Conservation (phyloP, 192 early-diverging fungal species). For the Coemansia asiatica region DNA sequence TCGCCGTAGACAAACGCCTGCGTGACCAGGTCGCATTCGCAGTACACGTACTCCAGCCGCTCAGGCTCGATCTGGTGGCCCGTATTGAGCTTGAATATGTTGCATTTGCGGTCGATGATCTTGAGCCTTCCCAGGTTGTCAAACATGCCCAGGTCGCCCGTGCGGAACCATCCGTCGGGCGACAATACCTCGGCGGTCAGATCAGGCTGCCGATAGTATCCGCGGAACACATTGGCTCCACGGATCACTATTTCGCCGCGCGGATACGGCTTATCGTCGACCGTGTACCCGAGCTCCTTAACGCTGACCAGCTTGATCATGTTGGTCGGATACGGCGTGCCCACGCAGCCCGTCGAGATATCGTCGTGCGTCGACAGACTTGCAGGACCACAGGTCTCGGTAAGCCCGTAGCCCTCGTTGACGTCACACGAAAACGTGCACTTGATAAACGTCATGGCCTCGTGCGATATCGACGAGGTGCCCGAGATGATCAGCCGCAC, state of each 20-base stretch:
- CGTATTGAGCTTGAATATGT: slow-evolving; percentile 85
- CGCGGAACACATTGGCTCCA: slow-evolving; percentile 75
- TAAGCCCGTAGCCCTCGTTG: slow-evolving; percentile 91
- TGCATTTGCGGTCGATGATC: slow-evolving; percentile 95
- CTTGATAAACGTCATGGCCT: slow-evolving; percentile 82
- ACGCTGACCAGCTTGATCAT: slow-evolving; percentile 90
- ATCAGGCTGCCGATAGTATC: slow-evolving; percentile 85
- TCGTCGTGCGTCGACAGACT: slow-evolving; percentile 62
- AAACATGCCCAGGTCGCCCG: slow-evolving; percentile 94
- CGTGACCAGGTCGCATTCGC: slow-evolving; percentile 64
- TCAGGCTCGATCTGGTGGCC: slow-evolving; percentile 95
- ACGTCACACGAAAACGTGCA: slow-evolving; percentile 80
- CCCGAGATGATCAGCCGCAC: slow-evolving; percentile 78
- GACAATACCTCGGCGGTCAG: slow-evolving; percentile 75
- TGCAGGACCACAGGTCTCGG: slow-evolving; percentile 69
- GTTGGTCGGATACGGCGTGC: slow-evolving; percentile 63
- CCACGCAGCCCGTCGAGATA: slow-evolving; percentile 69
- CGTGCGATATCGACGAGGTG: slow-evolving; percentile 79
- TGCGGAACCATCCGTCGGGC: slow-evolving; percentile 84
- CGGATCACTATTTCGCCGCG: slow-evolving; percentile 87
- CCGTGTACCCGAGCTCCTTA: slow-evolving; percentile 82
- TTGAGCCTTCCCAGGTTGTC: slow-evolving; percentile 75
- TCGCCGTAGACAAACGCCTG: slow-evolving; percentile 82
- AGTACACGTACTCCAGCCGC: slow-evolving; percentile 91
- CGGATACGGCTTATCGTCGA: slow-evolving; percentile 79